Evolutionary conservation across 2,329 filamentous ascomycete genomes (phyloP), one percentile per base, ranked within the genome.

Genomic region (Fonsecaea pedrosoi): DNA sequence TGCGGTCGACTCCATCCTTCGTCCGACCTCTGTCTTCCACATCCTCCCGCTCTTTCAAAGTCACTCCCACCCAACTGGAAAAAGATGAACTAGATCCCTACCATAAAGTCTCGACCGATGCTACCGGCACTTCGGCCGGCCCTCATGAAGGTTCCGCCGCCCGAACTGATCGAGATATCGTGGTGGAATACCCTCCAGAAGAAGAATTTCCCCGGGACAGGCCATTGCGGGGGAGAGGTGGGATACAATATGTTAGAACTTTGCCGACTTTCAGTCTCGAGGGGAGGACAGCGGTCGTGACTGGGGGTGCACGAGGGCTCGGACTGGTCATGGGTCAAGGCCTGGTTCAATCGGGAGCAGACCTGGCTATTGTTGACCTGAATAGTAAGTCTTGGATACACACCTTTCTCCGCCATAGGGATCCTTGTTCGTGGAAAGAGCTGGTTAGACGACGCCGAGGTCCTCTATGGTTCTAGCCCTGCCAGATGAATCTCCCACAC

Each of bases 261-360:
- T 86, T 97, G 34, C 89, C 91, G 38, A 88, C 88, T 53, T 98
- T 97, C 82, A 94, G 92, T 8, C 86, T 98, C 38, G 90, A 96
- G 77, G 91, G 89, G 68, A 90, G 89, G 75, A 91, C 94, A 8
- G 92, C 88, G 55, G 84, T 97, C 48, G 91, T 98, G 45, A 98
- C 94, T 0, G 94, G 94, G 60, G 94, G 94, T 76, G 94, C 94
- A 32, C 86, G 94, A 76, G 94, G 94, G 7, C 80, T 98, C 65
- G 94, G 94, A 45, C 83, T 97, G 68, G 93, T 96, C 73, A 97
- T 98, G 91, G 91, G 90, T 60, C 93, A 97, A 82, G 93, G 91
- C 55, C 87, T 97, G 79, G 91, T 97, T 61, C 89, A 92, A 61
- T 95, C 91, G 62, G 94, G 94, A 60, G 91, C 92, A 9, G 90